Conservation (phyloP, 176 grass and related monocot species). For the Musa itinerans region DNA sequence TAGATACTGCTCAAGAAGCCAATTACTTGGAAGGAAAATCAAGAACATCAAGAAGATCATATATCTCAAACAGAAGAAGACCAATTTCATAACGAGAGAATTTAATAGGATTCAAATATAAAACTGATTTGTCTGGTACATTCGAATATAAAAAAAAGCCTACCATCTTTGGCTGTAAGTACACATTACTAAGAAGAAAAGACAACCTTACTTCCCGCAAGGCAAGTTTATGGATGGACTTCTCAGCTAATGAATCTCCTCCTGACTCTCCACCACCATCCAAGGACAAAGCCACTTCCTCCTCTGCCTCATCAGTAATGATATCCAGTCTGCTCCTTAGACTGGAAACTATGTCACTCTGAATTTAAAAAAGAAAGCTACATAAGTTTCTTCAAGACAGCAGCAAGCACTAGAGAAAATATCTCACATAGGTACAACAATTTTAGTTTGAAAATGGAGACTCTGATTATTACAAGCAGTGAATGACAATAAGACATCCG, state of each 20-base stretch:
- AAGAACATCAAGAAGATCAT: too few species aligned
- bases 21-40: too few species aligned
- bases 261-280: slow-evolving; percentile 1
- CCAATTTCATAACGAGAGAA: too few species aligned
- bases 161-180: not conserved
- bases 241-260: slow-evolving; percentile 33
- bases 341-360: slow-evolving; percentile 64
- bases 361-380: slow-evolving; percentile 4
- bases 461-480: not conserved
- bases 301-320: slow-evolving; percentile 65
- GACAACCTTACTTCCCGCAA: slow-evolving; percentile 68
- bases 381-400: slow-evolving; percentile 10
- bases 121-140: not conserved
- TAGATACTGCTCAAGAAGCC: too few species aligned
- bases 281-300: slow-evolving; percentile 17
- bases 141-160: not conserved
- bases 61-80: too few species aligned
- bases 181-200: not conserved
- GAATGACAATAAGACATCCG: not conserved
- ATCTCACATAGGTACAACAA: not conserved
- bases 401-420: not conserved
- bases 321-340: slow-evolving; percentile 78
- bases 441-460: not conserved
- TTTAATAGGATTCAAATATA: too few species aligned
- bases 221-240: slow-evolving; percentile 35